Conservation (phyloP, 768 basidiomycete species). For the Lentinula guzmanii region DNA sequence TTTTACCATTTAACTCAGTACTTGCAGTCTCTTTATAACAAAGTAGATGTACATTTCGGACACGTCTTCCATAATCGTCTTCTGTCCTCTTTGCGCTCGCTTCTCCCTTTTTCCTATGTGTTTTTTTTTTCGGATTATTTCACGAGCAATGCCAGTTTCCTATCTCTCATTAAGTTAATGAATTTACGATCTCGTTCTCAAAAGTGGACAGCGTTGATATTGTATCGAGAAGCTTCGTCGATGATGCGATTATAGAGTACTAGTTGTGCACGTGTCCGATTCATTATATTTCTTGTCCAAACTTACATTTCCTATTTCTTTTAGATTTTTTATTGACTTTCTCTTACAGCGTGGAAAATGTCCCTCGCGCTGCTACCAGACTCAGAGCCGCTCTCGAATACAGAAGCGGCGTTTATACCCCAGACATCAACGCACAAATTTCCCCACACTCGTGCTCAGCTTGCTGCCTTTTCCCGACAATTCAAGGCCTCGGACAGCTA, state of each 20-base stretch:
- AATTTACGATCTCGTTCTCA: too few species aligned
- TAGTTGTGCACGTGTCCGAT: background rate
- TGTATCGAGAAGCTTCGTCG: background rate
- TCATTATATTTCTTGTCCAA: background rate
- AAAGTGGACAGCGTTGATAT: too few species aligned
- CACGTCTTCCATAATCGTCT: background rate
- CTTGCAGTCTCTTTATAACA: background rate
- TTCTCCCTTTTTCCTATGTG: background rate
- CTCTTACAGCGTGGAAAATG: background rate
- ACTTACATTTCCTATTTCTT: background rate
- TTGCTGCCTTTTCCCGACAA: slow-evolving; percentile 67
- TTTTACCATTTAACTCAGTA: background rate
- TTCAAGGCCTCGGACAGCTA: slow-evolving; percentile 55
- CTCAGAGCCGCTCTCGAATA: slow-evolving; percentile 4
- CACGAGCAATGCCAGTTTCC: background rate
- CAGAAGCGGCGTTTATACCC: slow-evolving; percentile 1
- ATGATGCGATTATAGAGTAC: background rate
- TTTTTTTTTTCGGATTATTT: background rate
- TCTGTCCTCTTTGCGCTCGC: background rate
- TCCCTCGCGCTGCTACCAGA: slow-evolving; percentile 6
- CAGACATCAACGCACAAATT: slow-evolving; percentile 34
- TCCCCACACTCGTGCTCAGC: slow-evolving; percentile 80
- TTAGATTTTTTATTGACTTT: background rate
- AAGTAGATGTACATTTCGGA: slow-evolving; percentile 7
- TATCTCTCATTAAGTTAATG: background rate